Percentiles rank a stretch among this genome's conserved stretches.
phyloP scores from a whole-genome alignment of 768 basidiomycete species.

The Hericium rajendrae region DNA sequence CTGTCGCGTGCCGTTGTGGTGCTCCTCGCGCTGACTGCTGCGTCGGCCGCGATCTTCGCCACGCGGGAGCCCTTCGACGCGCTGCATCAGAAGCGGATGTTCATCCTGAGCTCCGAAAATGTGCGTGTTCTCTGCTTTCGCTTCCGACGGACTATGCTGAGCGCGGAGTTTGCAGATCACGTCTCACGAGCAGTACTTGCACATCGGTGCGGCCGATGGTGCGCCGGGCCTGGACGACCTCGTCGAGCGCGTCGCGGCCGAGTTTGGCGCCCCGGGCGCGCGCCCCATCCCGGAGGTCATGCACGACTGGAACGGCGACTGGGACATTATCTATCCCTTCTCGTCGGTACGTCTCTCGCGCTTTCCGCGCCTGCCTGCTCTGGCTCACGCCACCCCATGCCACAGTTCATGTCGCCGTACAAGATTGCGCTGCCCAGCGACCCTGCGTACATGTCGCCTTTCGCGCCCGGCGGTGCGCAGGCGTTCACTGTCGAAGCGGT shows the following conservation, averaged over 20 bases:
- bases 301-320: constrained; percentile 76
- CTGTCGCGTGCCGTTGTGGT: constrained; percentile 34
- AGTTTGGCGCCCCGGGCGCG: constrained; percentile 42
- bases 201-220: constrained; percentile 75
- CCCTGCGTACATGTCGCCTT: constrained; percentile 18
- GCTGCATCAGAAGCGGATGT: constrained; percentile 82
- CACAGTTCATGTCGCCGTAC: constrained; percentile 76
- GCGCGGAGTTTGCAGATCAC: constrained; percentile 41
- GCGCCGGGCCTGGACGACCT: constrained; percentile 67
- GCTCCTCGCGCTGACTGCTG: constrained; percentile 35
- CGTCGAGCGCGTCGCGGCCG: constrained; percentile 46
- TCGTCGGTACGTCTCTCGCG: constrained; percentile 44
- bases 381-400: constrained; percentile 3
- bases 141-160: not conserved
- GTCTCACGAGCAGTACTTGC: constrained; percentile 60
- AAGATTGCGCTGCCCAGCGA: constrained; percentile 57
- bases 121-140: constrained; percentile 33
- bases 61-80: constrained; percentile 59
- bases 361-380: not conserved
- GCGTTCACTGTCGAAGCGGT: constrained; percentile 47
- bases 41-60: constrained; percentile 53
- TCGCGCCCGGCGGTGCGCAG: constrained; percentile 16
- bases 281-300: constrained; percentile 42
- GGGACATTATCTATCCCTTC: constrained; percentile 82
- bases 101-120: constrained; percentile 79